Conservation (phyloP, 2,329 filamentous ascomycete species). For the Pyrenochaeta sp. region DNA sequence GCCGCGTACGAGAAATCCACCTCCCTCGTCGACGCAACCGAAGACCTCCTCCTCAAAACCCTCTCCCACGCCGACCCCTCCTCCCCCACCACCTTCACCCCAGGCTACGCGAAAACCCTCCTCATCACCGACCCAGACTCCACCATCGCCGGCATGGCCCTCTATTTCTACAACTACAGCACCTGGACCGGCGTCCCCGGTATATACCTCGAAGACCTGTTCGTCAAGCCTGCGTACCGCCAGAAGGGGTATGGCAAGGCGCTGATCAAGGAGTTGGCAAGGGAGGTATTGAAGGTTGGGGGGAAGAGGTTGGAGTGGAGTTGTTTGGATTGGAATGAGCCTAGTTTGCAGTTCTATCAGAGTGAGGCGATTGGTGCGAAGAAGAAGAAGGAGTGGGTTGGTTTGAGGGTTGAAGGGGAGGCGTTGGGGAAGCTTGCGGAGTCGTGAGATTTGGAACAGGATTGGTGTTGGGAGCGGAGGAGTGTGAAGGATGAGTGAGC, state of each 20-base stretch:
- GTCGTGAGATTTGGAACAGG: not conserved
- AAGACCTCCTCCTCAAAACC: constrained; percentile 74
- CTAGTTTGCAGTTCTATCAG: constrained; percentile 83
- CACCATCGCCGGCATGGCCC: constrained; percentile 75
- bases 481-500: too few relatives aligned
- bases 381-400: constrained; percentile 75
- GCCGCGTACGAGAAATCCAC: constrained; percentile 87
- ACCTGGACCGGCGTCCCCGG: constrained; percentile 90
- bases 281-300: constrained; percentile 75
- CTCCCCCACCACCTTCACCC: constrained; percentile 51
- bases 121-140: constrained; percentile 62
- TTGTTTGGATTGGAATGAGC: constrained; percentile 92
- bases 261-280: constrained; percentile 79
- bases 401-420: constrained; percentile 76
- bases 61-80: constrained; percentile 75
- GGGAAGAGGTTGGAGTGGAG: constrained; percentile 87
- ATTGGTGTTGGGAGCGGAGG: too few relatives aligned
- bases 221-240: constrained; percentile 74
- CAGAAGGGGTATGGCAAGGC: constrained; percentile 81
- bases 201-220: constrained; percentile 95
- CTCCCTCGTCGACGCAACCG: constrained; percentile 78
- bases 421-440: constrained; percentile 66
- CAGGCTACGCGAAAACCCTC: constrained; percentile 78
- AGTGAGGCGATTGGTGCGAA: constrained; percentile 65
- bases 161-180: constrained; percentile 96